These are phyloP conservation scores for Plectranthus barbatus DNA, from an alignment of 257 asterid genomes.

Conservation along the genomic window DNA sequence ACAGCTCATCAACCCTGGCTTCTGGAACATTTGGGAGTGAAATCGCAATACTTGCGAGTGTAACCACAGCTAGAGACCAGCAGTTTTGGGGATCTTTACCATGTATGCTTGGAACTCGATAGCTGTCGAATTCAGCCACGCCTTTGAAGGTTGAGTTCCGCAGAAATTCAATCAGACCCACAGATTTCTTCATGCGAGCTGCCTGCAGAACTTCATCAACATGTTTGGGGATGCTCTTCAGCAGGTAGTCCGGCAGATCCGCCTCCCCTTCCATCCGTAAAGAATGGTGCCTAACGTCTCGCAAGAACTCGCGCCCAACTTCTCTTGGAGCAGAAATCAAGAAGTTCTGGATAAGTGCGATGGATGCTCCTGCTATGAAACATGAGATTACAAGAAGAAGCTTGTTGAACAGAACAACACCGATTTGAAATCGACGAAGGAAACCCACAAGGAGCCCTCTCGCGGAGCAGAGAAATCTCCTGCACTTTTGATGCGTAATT, in stretches of 20 bases:
- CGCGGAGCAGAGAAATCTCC: constrained; percentile 18
- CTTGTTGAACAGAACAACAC: background rate
- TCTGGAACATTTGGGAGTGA: constrained; percentile 26
- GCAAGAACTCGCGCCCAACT: background rate
- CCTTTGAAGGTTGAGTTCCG: constrained; percentile 27
- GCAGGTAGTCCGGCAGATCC: constrained; percentile 19
- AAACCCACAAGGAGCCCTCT: constrained; percentile 3
- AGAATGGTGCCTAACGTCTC: constrained; percentile 14
- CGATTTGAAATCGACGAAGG: background rate
- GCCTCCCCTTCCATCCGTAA: constrained; percentile 38
- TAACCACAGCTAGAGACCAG: constrained; percentile 33
- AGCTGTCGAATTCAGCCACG: constrained; percentile 23
- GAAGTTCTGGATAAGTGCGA: background rate
- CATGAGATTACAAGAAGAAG: background rate
- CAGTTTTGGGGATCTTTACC: constrained; percentile 23
- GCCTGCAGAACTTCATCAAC: constrained; percentile 14
- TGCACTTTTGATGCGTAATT: constrained; percentile 11
- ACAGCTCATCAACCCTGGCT: background rate
- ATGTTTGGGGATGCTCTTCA: constrained; percentile 20
- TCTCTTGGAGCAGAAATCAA: background rate
- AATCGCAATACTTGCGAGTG: constrained; percentile 30
- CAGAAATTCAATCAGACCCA: background rate
- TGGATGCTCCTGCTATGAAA: background rate
- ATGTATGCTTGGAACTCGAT: constrained; percentile 22
- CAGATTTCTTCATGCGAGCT: background rate